Conservation (phyloP, 768 basidiomycete genomes). For the Dioszegia aurantiaca region DNA sequence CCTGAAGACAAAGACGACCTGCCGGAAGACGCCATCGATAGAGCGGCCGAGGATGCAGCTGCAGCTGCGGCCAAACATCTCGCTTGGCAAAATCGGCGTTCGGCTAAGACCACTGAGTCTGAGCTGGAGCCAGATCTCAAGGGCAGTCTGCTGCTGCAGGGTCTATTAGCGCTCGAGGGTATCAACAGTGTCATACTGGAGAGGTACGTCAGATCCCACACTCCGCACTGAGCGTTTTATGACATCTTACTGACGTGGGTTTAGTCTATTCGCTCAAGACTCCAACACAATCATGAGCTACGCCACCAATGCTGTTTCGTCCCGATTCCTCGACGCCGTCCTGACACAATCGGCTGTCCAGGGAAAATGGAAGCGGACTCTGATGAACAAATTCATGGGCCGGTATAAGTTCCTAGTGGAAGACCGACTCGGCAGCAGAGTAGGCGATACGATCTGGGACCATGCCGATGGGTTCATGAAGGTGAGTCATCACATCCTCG, state of each 20-base stretch:
- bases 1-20: constrained; percentile 23
- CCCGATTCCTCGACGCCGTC: constrained; percentile 71
- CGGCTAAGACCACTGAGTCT: constrained; percentile 38
- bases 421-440: constrained; percentile 83
- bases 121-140: constrained; percentile 69
- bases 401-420: constrained; percentile 77
- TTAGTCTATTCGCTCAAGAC: constrained; percentile 62
- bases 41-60: constrained; percentile 42
- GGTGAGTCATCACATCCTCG: constrained; percentile 55
- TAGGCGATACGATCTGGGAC: constrained; percentile 87
- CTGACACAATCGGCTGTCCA: constrained; percentile 68
- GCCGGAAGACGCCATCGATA: constrained; percentile 27
- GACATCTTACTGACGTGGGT: not conserved
- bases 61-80: constrained; percentile 36
- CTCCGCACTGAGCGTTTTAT: too few species aligned
- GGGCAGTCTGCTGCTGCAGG: constrained; percentile 81
- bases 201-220: too few species aligned
- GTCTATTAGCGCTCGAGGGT: constrained; percentile 68
- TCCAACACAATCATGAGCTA: constrained; percentile 62
- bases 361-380: constrained; percentile 64
- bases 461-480: constrained; percentile 84
- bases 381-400: constrained; percentile 73
- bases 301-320: constrained; percentile 66
- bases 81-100: constrained; percentile 47
- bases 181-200: constrained; percentile 67